Evolutionary conservation across 345 rosid species (phyloP).

Genomic region (Gossypium thurberi): DNA sequence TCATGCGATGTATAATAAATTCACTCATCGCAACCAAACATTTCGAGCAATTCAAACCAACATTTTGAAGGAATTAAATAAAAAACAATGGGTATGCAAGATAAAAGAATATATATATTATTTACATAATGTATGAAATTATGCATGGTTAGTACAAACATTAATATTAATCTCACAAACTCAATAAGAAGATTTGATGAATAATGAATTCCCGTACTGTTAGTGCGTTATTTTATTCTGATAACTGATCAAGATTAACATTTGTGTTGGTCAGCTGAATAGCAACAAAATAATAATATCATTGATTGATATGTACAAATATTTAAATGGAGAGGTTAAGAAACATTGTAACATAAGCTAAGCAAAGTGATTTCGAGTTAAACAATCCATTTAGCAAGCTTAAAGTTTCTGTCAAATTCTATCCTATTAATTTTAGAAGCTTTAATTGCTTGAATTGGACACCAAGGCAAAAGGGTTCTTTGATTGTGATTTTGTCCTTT

Average conservation of each 20-base stretch:
- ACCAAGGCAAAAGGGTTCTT: conserved; percentile 30
- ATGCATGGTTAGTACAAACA: not conserved
- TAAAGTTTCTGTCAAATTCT: conserved; percentile 20
- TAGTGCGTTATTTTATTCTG: not conserved
- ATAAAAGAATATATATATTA: too few relatives aligned
- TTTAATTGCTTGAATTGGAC: conserved; percentile 44
- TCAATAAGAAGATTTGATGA: not conserved
- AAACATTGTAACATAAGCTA: not conserved
- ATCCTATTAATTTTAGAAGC: conserved; percentile 1
- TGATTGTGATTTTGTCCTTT: conserved; percentile 12
- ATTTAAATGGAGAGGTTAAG: not conserved
- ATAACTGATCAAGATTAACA: not conserved
- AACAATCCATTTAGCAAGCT: conserved; percentile 12
- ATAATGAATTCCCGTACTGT: not conserved
- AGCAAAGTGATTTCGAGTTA: conserved; percentile 4
- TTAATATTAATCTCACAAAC: not conserved
- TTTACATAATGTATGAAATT: too few relatives aligned
- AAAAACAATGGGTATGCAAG: too few relatives aligned
- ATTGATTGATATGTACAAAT: not conserved
- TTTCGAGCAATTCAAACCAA: too few relatives aligned
- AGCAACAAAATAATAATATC: conserved; percentile 31
- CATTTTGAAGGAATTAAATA: too few relatives aligned
- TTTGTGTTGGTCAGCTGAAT: not conserved
- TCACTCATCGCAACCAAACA: too few relatives aligned
- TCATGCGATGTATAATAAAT: too few relatives aligned